phyloP scores from a whole-genome alignment of 2,329 filamentous ascomycete species.

The Neonectria faginata region DNA sequence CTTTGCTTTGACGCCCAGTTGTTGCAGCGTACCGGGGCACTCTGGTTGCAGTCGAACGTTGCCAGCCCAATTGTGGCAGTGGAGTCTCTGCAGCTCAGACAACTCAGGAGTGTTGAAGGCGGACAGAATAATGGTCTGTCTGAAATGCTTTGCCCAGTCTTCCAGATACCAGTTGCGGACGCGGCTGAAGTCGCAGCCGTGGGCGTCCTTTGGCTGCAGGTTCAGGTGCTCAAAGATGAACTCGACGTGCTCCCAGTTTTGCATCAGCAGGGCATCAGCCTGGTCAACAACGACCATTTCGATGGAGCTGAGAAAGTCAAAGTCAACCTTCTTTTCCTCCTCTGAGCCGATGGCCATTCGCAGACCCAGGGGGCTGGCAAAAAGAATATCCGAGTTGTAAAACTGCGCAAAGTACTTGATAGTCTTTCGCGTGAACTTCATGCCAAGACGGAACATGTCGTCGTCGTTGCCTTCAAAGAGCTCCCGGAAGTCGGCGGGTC shows the following conservation, averaged over 20 bases:
- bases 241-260: slow-evolving; percentile 97
- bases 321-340: slow-evolving; percentile 73
- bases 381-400: slow-evolving; percentile 94
- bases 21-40: slow-evolving; percentile 79
- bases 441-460: slow-evolving; percentile 94
- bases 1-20: slow-evolving; percentile 76
- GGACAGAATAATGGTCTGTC: slow-evolving; percentile 86
- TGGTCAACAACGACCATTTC: slow-evolving; percentile 93
- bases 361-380: slow-evolving; percentile 89
- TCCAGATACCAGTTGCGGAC: slow-evolving; percentile 95
- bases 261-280: slow-evolving; percentile 93
- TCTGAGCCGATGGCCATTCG: slow-evolving; percentile 90
- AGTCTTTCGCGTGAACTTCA: slow-evolving; percentile 97
- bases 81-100: slow-evolving; percentile 78
- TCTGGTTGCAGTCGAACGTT: slow-evolving; percentile 78
- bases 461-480: slow-evolving; percentile 96
- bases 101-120: slow-evolving; percentile 91
- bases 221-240: slow-evolving; percentile 94
- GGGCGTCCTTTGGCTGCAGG: slow-evolving; percentile 85
- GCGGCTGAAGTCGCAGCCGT: slow-evolving; percentile 93
- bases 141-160: slow-evolving; percentile 80
- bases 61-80: slow-evolving; percentile 85
- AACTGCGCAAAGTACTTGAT: slow-evolving; percentile 96
- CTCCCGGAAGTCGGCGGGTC: slow-evolving; percentile 87
- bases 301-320: slow-evolving; percentile 93